Conservation (phyloP, 75 land plant species). For the Cupressus sempervirens region DNA sequence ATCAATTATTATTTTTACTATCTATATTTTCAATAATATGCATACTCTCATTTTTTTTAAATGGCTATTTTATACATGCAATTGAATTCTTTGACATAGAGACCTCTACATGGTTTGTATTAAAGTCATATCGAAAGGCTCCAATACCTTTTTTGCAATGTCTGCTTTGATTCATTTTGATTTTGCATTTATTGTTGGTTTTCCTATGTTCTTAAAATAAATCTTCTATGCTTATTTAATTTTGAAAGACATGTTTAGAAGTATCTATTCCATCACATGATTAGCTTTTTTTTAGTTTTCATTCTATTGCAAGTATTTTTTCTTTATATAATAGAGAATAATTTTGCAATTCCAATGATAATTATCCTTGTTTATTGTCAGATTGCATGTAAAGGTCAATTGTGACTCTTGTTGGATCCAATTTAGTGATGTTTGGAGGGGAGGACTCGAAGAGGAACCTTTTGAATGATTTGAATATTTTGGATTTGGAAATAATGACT, state of each 20-base stretch:
- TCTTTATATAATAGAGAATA: neutral
- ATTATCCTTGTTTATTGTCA: slow-evolving; percentile 25
- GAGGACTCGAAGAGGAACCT: slow-evolving; percentile 70
- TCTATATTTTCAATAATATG: too few species aligned
- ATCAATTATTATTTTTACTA: too few species aligned
- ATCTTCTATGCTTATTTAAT: neutral
- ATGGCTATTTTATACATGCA: slow-evolving; percentile 17
- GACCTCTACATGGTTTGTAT: slow-evolving; percentile 62
- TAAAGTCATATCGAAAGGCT: slow-evolving; percentile 77
- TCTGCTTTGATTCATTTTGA: neutral
- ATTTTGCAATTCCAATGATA: neutral
- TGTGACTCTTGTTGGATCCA: too few species aligned
- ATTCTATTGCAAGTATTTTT: neutral
- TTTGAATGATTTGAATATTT: slow-evolving; percentile 88
- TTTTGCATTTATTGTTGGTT: neutral
- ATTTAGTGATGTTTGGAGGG: too few species aligned
- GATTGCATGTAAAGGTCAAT: slow-evolving; percentile 92
- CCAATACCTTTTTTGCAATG: slow-evolving; percentile 42
- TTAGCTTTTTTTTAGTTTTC: neutral
- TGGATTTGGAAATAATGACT: slow-evolving; percentile 96
- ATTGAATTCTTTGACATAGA: slow-evolving; percentile 87
- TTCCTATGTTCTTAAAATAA: neutral
- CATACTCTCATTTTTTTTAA: too few species aligned
- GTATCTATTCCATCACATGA: neutral
- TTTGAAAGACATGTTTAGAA: neutral